phyloP scores from a whole-genome alignment of 768 basidiomycete genomes.

The Dacryopinax primogenitus region DNA sequence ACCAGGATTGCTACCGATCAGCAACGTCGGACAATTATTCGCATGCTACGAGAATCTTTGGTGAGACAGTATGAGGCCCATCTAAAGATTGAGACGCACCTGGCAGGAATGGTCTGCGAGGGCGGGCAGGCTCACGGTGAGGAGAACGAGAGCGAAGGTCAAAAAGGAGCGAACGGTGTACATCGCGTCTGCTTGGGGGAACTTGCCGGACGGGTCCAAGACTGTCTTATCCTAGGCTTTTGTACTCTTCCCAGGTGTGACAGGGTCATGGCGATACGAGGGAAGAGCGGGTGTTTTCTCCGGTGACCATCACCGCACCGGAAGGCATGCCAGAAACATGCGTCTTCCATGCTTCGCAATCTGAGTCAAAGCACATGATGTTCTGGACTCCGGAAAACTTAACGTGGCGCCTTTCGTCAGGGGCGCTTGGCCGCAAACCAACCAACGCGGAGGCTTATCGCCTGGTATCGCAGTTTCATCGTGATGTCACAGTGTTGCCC shows the following conservation, averaged over 20 bases:
- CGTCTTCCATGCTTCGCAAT: neutral
- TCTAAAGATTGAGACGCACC: neutral
- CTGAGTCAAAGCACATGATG: conserved; percentile 6
- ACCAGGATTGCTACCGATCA: no score
- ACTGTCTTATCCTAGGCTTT: neutral
- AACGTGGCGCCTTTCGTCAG: neutral
- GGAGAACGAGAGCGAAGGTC: neutral
- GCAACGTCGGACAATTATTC: no score
- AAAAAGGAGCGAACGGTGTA: neutral
- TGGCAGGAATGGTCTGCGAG: neutral
- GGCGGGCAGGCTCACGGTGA: neutral
- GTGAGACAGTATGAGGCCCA: neutral
- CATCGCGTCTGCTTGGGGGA: neutral
- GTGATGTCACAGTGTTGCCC: neutral
- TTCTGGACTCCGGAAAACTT: neutral
- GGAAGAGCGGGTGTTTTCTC: neutral
- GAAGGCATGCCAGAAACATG: neutral
- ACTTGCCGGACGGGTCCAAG: neutral
- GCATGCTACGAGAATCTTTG: no score
- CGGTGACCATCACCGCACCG: neutral
- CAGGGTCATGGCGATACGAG: neutral
- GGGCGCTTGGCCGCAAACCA: neutral
- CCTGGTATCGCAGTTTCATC: neutral
- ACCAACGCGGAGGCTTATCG: neutral
- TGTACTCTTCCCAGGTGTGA: neutral